A percentile compares a stretch with the other conserved stretches of the same genome.
These are phyloP conservation scores for Plantago major DNA, from an alignment of 257 asterid species.

Conservation along the genomic window DNA sequence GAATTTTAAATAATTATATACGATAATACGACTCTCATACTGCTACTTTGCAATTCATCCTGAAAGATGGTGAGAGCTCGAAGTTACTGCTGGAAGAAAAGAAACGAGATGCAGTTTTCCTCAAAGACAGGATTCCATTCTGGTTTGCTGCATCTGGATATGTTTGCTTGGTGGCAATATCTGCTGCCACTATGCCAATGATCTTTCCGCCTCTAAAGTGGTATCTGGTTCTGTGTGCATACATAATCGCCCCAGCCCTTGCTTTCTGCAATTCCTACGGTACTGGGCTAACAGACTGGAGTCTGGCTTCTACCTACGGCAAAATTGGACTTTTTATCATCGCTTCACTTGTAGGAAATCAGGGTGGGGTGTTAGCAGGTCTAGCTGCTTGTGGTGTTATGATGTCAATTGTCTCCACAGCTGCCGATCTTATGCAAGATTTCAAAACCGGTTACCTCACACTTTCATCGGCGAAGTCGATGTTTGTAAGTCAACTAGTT, in stretches of 20 bases:
- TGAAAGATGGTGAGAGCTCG: constrained; percentile 49
- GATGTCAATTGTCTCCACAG: constrained; percentile 95
- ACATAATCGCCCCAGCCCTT: constrained; percentile 89
- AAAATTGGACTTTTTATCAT: constrained; percentile 85
- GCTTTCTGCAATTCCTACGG: constrained; percentile 98
- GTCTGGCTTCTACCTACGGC: constrained; percentile 84
- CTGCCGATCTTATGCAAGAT: constrained; percentile 97
- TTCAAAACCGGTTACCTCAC: constrained; percentile 88
- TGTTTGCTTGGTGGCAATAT: constrained; percentile 78
- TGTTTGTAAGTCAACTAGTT: constrained; percentile 87
- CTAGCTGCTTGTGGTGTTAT: constrained; percentile 93
- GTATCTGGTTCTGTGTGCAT: constrained; percentile 88
- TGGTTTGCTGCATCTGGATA: constrained; percentile 95
- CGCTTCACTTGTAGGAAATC: constrained; percentile 76
- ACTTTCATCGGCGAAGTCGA: constrained; percentile 80
- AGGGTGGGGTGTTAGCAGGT: constrained; percentile 89
- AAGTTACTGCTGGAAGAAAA: constrained; percentile 48
- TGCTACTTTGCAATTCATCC: constrained; percentile 5
- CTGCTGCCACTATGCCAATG: constrained; percentile 66
- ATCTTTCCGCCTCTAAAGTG: constrained; percentile 90
- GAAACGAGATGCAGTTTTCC: constrained; percentile 63
- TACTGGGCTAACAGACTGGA: constrained; percentile 93
- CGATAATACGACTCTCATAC: not conserved
- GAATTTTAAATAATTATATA: not conserved
- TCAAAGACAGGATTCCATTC: constrained; percentile 69